Conservation (phyloP, 768 basidiomycete genomes). For the Suillus luteus region DNA sequence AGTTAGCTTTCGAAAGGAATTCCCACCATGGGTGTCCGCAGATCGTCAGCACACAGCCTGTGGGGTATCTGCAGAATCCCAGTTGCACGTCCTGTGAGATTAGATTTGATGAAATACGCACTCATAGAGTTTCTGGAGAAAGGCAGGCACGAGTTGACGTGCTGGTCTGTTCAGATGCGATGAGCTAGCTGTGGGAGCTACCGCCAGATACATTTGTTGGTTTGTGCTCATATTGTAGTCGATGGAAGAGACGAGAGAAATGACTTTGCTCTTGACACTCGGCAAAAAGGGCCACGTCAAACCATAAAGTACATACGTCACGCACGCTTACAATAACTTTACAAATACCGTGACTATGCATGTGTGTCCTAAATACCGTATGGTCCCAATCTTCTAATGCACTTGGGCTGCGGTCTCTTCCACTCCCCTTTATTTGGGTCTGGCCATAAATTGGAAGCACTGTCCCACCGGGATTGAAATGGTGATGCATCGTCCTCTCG, state of each 20-base stretch:
- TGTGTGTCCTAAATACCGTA: constrained; percentile 6
- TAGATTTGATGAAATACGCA: constrained; percentile 42
- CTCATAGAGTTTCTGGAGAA: constrained; percentile 93
- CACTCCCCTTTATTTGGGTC: constrained; percentile 16
- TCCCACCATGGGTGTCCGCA: constrained; percentile 81
- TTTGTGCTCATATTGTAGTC: constrained; percentile 45
- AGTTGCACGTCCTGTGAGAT: constrained; percentile 59
- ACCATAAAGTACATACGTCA: background rate
- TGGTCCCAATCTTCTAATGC: constrained; percentile 18
- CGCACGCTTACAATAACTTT: background rate
- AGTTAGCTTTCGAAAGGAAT: constrained; percentile 44
- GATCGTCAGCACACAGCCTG: constrained; percentile 66
- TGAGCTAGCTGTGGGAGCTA: constrained; percentile 41
- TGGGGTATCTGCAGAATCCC: constrained; percentile 62
- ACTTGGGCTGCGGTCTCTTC: constrained; percentile 28
- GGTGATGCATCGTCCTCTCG: background rate
- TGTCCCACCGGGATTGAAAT: background rate
- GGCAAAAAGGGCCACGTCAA: constrained; percentile 1
- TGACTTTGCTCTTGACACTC: background rate
- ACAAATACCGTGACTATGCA: background rate
- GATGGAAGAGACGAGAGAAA: background rate
- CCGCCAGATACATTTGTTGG: constrained; percentile 58
- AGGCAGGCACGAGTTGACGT: constrained; percentile 68
- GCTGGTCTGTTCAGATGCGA: constrained; percentile 48
- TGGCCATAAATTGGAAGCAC: background rate